Percentiles rank a stretch among this genome's conserved stretches.
Conservation (phyloP, 225 moss, liverwort and hornwort genomes). For the Rhytidiadelphus loreus region DNA sequence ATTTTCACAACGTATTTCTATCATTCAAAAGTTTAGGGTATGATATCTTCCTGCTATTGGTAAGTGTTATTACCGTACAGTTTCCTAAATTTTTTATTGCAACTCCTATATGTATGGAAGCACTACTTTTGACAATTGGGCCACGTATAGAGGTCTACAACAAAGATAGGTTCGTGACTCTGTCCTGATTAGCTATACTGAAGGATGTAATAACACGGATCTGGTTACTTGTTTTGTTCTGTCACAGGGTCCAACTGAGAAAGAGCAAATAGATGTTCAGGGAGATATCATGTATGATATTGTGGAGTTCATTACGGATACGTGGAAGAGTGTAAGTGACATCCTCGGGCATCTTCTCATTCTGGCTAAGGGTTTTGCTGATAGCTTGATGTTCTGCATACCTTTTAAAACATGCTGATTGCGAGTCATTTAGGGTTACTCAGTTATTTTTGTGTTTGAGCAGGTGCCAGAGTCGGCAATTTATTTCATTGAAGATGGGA, state of each 20-base stretch:
- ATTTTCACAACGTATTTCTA: neutral
- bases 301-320: slow-evolving; percentile 92
- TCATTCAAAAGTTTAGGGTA: neutral
- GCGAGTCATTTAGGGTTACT: neutral
- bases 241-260: slow-evolving; percentile 94
- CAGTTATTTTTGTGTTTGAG: neutral
- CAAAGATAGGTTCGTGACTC: neutral
- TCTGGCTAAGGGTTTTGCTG: neutral
- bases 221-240: neutral
- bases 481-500: slow-evolving; percentile 92
- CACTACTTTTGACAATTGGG: neutral
- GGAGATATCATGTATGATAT: slow-evolving; percentile 99
- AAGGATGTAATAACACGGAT: neutral
- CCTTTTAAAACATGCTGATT: neutral
- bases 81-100: neutral
- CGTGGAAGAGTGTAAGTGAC: slow-evolving; percentile 78
- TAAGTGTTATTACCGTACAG: neutral
- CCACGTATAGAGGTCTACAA: neutral
- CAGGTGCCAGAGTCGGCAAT: slow-evolving; percentile 95
- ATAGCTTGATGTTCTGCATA: neutral
- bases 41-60: neutral
- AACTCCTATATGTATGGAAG: neutral
- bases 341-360: neutral
- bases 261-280: slow-evolving; percentile 99
- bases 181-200: neutral